Evolutionary conservation across 108 stramenopile genomes (phyloP), one percentile per base, ranked within the genome.

Genomic region (Fistulifera pelliculosa): DNA sequence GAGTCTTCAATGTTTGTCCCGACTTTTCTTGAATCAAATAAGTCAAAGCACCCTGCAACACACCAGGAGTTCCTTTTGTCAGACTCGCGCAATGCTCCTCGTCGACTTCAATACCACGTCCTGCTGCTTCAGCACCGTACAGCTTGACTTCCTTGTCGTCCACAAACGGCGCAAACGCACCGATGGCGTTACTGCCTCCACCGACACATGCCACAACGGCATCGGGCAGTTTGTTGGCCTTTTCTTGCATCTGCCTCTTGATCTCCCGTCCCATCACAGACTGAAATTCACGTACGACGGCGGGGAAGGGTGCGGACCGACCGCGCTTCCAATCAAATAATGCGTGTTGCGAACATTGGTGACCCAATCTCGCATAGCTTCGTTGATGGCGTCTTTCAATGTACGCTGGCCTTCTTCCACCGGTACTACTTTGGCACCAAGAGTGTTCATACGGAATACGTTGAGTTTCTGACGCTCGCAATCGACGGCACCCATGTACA

Each of bases 251-350:
- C 54, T 96, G 91, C 21, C 41, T 58, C 48, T 69, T 71, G 50
- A 88, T 83, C 62, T 93, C 94, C 15, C 35, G 66, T n/a, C 91
- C 94, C 66, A 95, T 90, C 40, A 93, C 68, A 27, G 71, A 68
- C 66, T 97, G 96, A 60, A 97, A 94, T 59, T 97, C 94, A 27
- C 94, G 74, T 15, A 97, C 96, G 61, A 97, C 92, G 17, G 88
- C 89, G 22, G 96, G 96, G 74, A 97, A 97, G 96, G 96, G 70
- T 96, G 94, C 27, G 96, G 96, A 47, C 96, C 96, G 38, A 96
- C 95, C 17, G 94, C 94, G 18, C 88, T 91, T 18, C 96, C 96
- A 63, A 97, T 97, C 45, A 94, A 69, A 63, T 95, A 97, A 56
- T 95, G 94, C 38, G 94, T 97, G 54, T 84, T 60, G 35, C 85